Evolutionary conservation across 257 asterid species (phyloP).

Genomic region (Nicotiana attenuata): DNA sequence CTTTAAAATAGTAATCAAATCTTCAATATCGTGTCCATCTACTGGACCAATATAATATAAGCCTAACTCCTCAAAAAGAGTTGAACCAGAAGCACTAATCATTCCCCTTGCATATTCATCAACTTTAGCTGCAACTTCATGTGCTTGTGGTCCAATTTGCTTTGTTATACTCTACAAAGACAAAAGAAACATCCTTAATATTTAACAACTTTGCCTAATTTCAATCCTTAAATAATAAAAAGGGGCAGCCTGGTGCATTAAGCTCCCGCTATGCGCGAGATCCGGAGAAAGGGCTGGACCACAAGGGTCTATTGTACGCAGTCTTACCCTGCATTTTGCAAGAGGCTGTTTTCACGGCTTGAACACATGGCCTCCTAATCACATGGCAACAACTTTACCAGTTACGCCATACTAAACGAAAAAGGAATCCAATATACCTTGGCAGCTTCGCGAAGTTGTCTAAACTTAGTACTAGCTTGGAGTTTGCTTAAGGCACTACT

Average conservation of each 20-base stretch:
- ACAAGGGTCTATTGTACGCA: no score
- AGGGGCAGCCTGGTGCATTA: no score
- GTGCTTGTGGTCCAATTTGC: constrained; percentile 75
- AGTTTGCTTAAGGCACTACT: constrained; percentile 60
- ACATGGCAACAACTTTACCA: no score
- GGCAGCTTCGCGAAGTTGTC: constrained; percentile 76
- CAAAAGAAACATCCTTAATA: no score
- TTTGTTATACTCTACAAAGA: constrained; percentile 49
- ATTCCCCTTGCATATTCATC: constrained; percentile 87
- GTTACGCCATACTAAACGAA: neutral
- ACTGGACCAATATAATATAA: constrained; percentile 78
- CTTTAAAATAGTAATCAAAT: constrained; percentile 45
- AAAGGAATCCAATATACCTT: constrained; percentile 32
- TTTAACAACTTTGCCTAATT: neutral
- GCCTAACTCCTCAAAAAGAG: constrained; percentile 77
- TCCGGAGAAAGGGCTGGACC: no score
- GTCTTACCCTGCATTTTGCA: no score
- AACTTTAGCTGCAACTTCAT: constrained; percentile 72
- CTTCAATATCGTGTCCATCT: constrained; percentile 66
- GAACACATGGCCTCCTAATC: no score
- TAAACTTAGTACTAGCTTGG: constrained; percentile 69
- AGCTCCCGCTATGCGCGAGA: no score
- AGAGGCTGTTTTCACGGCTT: no score
- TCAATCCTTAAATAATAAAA: neutral
- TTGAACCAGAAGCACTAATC: constrained; percentile 68